phyloP scores from a whole-genome alignment of 495 filamentous ascomycete genomes.

The Penicillium mononematosum region DNA sequence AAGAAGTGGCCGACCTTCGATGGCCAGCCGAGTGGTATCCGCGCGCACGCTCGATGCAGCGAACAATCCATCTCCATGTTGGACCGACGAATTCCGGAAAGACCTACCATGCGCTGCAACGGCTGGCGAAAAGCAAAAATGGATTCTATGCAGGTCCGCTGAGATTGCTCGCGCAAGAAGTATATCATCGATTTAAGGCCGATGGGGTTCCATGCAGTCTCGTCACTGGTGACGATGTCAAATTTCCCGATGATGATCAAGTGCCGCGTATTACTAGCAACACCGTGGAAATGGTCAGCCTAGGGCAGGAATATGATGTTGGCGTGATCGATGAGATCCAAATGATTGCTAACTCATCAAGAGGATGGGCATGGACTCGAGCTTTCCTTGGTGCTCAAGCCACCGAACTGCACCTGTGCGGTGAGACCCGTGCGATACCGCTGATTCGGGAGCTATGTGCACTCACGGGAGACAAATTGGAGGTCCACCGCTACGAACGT shows the following conservation, averaged over 20 bases:
- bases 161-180: constrained; percentile 87
- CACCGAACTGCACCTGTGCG: constrained; percentile 89
- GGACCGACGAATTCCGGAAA: constrained; percentile 98
- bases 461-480: constrained; percentile 75
- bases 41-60: constrained; percentile 68
- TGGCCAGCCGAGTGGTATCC: constrained; percentile 93
- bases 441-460: constrained; percentile 78
- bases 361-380: constrained; percentile 97
- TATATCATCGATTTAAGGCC: constrained; percentile 76
- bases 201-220: constrained; percentile 73
- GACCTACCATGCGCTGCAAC: constrained; percentile 89
- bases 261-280: constrained; percentile 67
- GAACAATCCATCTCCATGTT: constrained; percentile 89
- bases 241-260: constrained; percentile 48
- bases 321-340: constrained; percentile 98
- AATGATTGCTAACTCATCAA: constrained; percentile 78
- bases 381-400: constrained; percentile 84
- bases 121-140: constrained; percentile 69
- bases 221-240: constrained; percentile 87
- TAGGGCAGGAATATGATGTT: constrained; percentile 72
- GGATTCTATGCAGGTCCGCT: constrained; percentile 93
- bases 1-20: constrained; percentile 70
- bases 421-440: constrained; percentile 78
- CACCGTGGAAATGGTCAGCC: constrained; percentile 93
- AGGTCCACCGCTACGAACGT: constrained; percentile 78